Evolutionary conservation across 306 rosid genomes (phyloP), one percentile per base, ranked within the genome.

Genomic region (Vigna unguiculata): DNA sequence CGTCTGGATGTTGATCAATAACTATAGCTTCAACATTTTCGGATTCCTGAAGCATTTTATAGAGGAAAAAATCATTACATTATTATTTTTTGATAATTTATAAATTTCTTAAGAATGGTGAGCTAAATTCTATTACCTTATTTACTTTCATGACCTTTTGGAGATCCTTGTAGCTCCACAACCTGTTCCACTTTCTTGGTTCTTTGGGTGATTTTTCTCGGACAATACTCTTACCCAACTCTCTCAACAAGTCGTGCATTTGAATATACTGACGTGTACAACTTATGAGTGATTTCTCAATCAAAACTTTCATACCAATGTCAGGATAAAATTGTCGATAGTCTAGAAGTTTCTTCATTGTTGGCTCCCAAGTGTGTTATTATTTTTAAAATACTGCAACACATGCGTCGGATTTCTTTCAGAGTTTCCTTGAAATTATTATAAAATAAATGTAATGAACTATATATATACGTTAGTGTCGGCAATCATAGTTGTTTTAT

Each of bases 231-330:
- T 5, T 62, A 3, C 51, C 72, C n/a, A 75, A 4, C 9, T 74
- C 57, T 46, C 4, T 9, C 36, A 74, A 19, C 48, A 74, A 8
- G 20, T 30, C 60, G 11, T 74, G 78, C 78, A 59, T 72, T 2
- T 0, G 0, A n/a, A 8, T 20, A 0, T 0, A 0, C 0, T 0
- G n/a, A n/a, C n/a, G n/a, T 1, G 0, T n/a, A 12, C 1, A 1
- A 8, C 22, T 54, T 53, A 67, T 16, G 1, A 82, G 85, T 24
- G 85, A 77, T 64, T 76, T 76, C 11, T 81, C 74, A 53, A 69
- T 4, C 0, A 81, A 78, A 76, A 61, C 62, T 20, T 60, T 32
- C 24, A 76, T 12, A 7, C 81, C 81, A 32, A 81, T 41, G 0
- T 38, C 47, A 0, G 78, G 16, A 52, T 41, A 12, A 54, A 51